These are phyloP conservation scores for Mycena chlorophos DNA, from an alignment of 768 basidiomycete species.

Conservation along the genomic window DNA sequence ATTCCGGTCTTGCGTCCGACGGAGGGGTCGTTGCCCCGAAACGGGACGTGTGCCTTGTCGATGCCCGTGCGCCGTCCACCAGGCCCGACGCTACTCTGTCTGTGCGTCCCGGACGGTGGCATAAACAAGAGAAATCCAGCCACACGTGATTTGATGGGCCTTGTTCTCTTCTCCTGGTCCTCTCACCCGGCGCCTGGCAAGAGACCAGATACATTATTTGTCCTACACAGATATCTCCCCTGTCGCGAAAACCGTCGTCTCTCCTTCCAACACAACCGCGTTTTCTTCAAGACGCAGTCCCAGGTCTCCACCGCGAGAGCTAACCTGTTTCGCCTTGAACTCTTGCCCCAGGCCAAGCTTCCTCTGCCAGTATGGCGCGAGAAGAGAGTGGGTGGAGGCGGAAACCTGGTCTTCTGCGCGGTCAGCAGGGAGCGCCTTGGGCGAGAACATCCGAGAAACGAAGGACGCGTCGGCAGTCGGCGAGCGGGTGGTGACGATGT, in stretches of 20 bases:
- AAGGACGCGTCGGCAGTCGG: constrained; percentile 38
- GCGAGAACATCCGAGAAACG: constrained; percentile 54
- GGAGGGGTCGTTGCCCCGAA: constrained; percentile 72
- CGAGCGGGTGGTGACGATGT: constrained; percentile 41
- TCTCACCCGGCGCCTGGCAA: too few relatives aligned
- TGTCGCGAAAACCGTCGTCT: constrained; percentile 34
- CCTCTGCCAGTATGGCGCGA: constrained; percentile 51
- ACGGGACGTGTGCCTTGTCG: constrained; percentile 72
- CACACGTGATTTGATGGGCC: too few relatives aligned
- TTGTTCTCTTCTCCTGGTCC: too few relatives aligned
- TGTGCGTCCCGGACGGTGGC: too few relatives aligned
- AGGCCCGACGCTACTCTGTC: constrained; percentile 43
- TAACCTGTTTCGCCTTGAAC: constrained; percentile 50
- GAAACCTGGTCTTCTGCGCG: constrained; percentile 50
- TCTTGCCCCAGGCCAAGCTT: constrained; percentile 32
- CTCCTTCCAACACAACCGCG: constrained; percentile 37
- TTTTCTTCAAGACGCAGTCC: constrained; percentile 37
- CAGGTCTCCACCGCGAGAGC: constrained; percentile 48
- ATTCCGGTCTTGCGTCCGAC: constrained; percentile 84
- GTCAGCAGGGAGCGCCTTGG: constrained; percentile 29
- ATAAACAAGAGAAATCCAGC: too few relatives aligned
- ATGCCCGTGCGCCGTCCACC: constrained; percentile 49
- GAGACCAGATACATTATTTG: too few relatives aligned
- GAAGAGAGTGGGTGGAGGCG: constrained; percentile 52
- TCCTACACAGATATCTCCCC: constrained; percentile 31